A percentile compares a stretch with the other conserved stretches of the same genome.
Evolutionary conservation across 2,329 filamentous ascomycete genomes (phyloP).

Genomic region (Shiraia sp.): DNA sequence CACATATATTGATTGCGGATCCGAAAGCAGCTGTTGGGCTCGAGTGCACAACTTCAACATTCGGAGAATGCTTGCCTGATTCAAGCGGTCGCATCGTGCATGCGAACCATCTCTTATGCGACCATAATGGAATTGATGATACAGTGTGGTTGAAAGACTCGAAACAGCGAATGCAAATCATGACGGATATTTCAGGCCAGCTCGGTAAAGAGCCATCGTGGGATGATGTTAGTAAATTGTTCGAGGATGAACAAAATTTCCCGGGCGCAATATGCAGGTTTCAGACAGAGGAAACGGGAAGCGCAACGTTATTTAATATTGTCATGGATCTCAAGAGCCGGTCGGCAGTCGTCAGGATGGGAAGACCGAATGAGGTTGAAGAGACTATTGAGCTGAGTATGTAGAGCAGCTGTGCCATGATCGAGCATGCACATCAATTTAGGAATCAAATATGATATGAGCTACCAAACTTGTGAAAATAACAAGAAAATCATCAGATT

Average conservation of each 20-base stretch:
- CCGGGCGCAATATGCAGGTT: conserved; percentile 41
- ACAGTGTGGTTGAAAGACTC: conserved; percentile 51
- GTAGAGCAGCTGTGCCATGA: too few species aligned
- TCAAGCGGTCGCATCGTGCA: conserved; percentile 44
- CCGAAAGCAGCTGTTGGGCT: conserved; percentile 51
- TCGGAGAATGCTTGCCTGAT: conserved; percentile 41
- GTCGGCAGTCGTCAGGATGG: conserved; percentile 34
- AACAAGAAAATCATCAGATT: too few species aligned
- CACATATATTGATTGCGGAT: conserved; percentile 61
- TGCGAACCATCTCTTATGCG: conserved; percentile 48
- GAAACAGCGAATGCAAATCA: conserved; percentile 40
- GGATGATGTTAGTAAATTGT: conserved; percentile 37
- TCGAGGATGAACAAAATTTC: conserved; percentile 48
- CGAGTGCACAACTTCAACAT: conserved; percentile 51
- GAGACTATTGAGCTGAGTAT: conserved; percentile 28
- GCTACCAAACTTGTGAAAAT: too few species aligned
- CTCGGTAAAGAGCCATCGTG: conserved; percentile 28
- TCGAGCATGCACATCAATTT: too few species aligned
- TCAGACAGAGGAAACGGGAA: conserved; percentile 30
- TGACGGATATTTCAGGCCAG: conserved; percentile 35
- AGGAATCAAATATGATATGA: too few species aligned
- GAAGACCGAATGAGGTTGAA: conserved; percentile 35
- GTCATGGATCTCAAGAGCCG: conserved; percentile 42
- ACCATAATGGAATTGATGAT: conserved; percentile 46
- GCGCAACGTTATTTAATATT: conserved; percentile 42